Evolutionary conservation across 116 monocot genomes (phyloP), one percentile per base, ranked within the genome.

Genomic region (Posidonia oceanica): DNA sequence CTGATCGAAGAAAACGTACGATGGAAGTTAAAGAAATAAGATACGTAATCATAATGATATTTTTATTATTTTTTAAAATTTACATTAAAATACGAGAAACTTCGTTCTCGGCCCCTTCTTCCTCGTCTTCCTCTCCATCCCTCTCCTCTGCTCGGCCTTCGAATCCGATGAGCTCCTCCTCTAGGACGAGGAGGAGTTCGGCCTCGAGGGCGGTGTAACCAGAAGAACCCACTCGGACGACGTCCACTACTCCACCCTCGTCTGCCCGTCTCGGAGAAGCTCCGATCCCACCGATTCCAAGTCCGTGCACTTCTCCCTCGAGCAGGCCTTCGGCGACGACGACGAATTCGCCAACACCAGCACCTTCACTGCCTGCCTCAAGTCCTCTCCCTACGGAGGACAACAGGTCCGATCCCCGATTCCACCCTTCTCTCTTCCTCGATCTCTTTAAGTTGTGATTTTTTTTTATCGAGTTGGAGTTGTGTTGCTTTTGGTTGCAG

Each of bases 181-280:
- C 61, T 53, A 75, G 23, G 94, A 94, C 75, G 85, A 94, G 61
- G 87, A 87, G 29, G 94, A 90, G 67, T 94, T 94, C 72, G 83
- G 68, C 29, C 66, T 84, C 42, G 93, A 81, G 23, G 81, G 65
- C 17, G 76, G 85, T 4, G 59, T 15, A 5, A 68, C 54, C 0
- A 12, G 73, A 14, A 2, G 67, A 38, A 16, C 52, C 68, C 14
- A 52, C 15, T 12, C 20, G 66, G 22, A 37, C n/a, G n/a, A n/a
- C n/a, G n/a, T n/a, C n/a, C n/a, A n/a, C n/a, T n/a, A n/a, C n/a
- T n/a, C n/a, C 56, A 36, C 52, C 68, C 67, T 68, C 18, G 39
- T 69, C n/a, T 2, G 40, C 23, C 72, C 77, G n/a, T 39, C 38
- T 36, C 78, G 74, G 14, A 80, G 76, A 39, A 64, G 74, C 39